Percentiles rank a stretch among this genome's conserved stretches.
These are phyloP conservation scores for Xanthoconium purpureum DNA, from an alignment of 768 basidiomycete genomes.

Conservation along the genomic window DNA sequence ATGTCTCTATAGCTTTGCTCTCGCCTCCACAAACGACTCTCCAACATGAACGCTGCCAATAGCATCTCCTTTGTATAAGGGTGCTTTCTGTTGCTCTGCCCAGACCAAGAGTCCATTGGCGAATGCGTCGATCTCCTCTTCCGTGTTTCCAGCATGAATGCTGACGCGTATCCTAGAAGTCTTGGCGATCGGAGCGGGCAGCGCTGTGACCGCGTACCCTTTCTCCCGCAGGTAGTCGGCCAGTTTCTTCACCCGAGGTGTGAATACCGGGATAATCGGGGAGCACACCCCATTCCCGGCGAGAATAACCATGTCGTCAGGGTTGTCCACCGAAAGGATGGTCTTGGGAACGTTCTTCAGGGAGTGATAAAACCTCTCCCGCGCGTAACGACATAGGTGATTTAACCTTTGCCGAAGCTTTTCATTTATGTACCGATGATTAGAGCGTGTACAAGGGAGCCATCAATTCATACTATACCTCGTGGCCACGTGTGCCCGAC, in stretches of 20 bases:
- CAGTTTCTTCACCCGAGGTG: constrained; percentile 4
- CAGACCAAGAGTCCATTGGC: constrained; percentile 10
- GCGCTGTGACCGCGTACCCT: constrained; percentile 11
- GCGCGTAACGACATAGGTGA: constrained; percentile 13
- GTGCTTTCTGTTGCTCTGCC: not conserved
- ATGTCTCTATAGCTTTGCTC: constrained; percentile 11
- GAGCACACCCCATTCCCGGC: constrained; percentile 7
- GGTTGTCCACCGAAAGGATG: constrained; percentile 1
- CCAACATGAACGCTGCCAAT: not conserved
- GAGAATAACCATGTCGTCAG: not conserved
- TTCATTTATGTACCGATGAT: not conserved
- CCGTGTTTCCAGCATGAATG: constrained; percentile 22
- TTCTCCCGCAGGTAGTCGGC: constrained; percentile 9
- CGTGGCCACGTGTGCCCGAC: constrained; percentile 10
- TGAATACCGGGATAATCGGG: constrained; percentile 19
- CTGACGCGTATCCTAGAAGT: constrained; percentile 16
- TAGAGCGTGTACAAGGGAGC: not conserved
- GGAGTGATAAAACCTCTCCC: not conserved
- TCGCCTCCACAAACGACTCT: not conserved
- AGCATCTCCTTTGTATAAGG: not conserved
- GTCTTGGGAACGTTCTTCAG: constrained; percentile 7
- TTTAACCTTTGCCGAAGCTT: constrained; percentile 17
- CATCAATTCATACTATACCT: constrained; percentile 13
- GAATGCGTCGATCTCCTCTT: constrained; percentile 17
- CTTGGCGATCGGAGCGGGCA: constrained; percentile 8